phyloP scores from a whole-genome alignment of 2,329 filamentous ascomycete genomes.

The Exophiala dermatitidis region DNA sequence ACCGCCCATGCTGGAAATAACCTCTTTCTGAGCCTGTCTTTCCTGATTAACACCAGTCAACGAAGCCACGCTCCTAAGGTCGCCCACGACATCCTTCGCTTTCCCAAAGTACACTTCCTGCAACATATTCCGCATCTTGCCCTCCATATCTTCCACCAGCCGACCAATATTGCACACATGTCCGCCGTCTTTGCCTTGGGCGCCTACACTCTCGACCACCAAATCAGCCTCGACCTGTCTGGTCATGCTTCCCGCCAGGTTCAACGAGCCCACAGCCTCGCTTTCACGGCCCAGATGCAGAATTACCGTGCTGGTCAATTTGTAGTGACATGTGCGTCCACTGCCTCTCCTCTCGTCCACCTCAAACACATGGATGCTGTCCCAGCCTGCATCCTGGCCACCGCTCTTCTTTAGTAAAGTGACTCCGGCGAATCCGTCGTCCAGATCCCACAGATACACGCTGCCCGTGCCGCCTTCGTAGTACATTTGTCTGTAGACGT shows the following conservation, averaged over 20 bases:
- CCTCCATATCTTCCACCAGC: conserved; percentile 97
- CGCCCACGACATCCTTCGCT: conserved; percentile 95
- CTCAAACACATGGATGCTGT: conserved; percentile 98
- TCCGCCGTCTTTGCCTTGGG: conserved; percentile 61
- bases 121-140: conserved; percentile 96
- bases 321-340: conserved; percentile 88
- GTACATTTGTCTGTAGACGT: conserved; percentile 84
- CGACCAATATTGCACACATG: conserved; percentile 94
- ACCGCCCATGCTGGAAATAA: conserved; percentile 26
- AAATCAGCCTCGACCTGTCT: conserved; percentile 90
- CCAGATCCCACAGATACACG: conserved; percentile 97
- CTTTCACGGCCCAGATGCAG: conserved; percentile 59
- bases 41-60: conserved; percentile 25
- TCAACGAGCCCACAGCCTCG: conserved; percentile 70
- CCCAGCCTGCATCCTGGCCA: conserved; percentile 63
- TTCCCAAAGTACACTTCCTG: conserved; percentile 99
- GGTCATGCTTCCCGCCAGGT: conserved; percentile 96
- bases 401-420: conserved; percentile 90
- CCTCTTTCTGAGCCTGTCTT: conserved; percentile 23
- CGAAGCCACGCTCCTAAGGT: conserved; percentile 63
- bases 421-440: conserved; percentile 94
- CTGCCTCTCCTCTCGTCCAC: conserved; percentile 64
- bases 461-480: conserved; percentile 88
- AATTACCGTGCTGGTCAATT: conserved; percentile 94
- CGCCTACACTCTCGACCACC: conserved; percentile 55